Evolutionary conservation across 805 yeast genomes (phyloP).

Genomic region (Kuraishia ogatae): DNA sequence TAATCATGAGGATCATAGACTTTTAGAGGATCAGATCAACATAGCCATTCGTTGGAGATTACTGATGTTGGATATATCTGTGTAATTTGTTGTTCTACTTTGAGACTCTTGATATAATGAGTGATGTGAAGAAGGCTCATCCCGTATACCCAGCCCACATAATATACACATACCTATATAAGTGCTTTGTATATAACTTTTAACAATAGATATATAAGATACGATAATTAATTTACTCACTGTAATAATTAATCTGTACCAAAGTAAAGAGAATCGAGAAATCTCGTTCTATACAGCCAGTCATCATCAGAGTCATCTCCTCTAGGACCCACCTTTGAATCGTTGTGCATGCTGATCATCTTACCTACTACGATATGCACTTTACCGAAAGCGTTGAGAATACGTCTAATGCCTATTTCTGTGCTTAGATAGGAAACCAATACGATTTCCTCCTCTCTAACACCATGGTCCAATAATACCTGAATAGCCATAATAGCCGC

Average conservation of each 20-base stretch:
- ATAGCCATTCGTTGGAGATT: neutral
- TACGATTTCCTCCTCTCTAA: conserved; percentile 49
- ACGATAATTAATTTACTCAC: too few relatives aligned
- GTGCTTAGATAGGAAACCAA: conserved; percentile 70
- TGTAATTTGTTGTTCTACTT: neutral
- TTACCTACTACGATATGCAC: conserved; percentile 66
- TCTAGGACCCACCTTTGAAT: neutral
- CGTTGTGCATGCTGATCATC: conserved; percentile 26
- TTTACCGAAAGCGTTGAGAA: conserved; percentile 63
- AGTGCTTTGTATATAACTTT: too few relatives aligned
- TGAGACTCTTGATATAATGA: too few relatives aligned
- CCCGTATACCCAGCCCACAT: neutral
- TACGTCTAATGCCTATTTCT: conserved; percentile 66
- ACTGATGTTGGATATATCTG: neutral
- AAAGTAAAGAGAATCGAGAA: conserved; percentile 68
- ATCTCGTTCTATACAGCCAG: conserved; percentile 58
- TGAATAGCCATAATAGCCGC: conserved; percentile 93
- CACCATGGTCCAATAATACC: conserved; percentile 75
- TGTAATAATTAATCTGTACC: conserved; percentile 55
- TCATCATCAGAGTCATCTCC: conserved; percentile 30
- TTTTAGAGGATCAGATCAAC: conserved; percentile 21
- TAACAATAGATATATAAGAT: too few relatives aligned
- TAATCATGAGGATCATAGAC: conserved; percentile 52
- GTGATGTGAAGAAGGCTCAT: too few relatives aligned
- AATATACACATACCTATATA: too few relatives aligned